Evolutionary conservation across 345 rosid species (phyloP).

Genomic region (Lepidium africanum): DNA sequence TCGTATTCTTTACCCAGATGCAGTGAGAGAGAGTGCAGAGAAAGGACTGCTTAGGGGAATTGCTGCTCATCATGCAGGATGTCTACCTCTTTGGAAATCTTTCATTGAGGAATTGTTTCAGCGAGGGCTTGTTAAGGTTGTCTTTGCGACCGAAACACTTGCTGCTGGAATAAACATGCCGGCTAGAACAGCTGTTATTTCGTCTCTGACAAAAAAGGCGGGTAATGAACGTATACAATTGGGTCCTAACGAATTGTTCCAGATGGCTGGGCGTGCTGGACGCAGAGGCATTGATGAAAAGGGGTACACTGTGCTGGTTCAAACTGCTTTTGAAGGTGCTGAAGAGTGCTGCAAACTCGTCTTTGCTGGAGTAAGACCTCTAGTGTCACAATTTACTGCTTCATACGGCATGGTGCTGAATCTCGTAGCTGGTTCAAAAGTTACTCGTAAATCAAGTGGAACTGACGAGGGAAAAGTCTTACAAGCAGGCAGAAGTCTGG

Average conservation of each 20-base stretch:
- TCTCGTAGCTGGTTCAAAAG: constrained; percentile 75
- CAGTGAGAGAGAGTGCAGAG: constrained; percentile 76
- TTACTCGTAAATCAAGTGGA: constrained; percentile 50
- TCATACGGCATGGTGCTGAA: constrained; percentile 97
- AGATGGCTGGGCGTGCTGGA: constrained; percentile 99
- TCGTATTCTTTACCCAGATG: constrained; percentile 78
- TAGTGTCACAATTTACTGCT: constrained; percentile 92
- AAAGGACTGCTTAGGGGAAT: constrained; percentile 79
- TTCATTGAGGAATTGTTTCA: constrained; percentile 88
- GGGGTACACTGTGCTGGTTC: constrained; percentile 82
- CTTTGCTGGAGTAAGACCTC: constrained; percentile 84
- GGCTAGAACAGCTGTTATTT: constrained; percentile 83
- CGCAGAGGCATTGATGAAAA: constrained; percentile 85
- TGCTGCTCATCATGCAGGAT: constrained; percentile 98
- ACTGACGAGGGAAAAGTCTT: constrained; percentile 40
- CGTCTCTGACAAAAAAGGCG: constrained; percentile 75
- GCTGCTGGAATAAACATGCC: constrained; percentile 99
- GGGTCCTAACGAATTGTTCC: constrained; percentile 83
- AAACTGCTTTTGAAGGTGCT: constrained; percentile 82
- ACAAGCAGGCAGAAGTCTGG: constrained; percentile 71
- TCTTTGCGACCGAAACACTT: constrained; percentile 95
- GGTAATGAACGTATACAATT: constrained; percentile 60
- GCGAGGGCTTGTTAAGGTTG: constrained; percentile 83
- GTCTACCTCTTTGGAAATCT: constrained; percentile 94
- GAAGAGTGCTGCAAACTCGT: constrained; percentile 88